Conservation (phyloP, 2,329 filamentous ascomycete species). For the Bipolaris cookei region DNA sequence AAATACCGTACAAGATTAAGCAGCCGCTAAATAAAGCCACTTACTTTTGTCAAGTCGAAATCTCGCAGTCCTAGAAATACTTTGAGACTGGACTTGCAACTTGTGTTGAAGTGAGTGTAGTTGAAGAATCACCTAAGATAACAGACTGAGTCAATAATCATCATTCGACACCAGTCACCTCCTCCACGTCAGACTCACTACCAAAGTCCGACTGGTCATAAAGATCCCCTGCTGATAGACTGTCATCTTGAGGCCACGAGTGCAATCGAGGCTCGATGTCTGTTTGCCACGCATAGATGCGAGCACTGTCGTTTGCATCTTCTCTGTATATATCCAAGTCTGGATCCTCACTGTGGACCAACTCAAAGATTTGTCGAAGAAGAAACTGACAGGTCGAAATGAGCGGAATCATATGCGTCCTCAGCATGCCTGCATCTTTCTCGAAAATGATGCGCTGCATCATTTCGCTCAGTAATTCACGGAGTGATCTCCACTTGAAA, state of each 20-base stretch:
- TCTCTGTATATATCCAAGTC: conserved; percentile 27
- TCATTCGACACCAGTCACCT: conserved; percentile 30
- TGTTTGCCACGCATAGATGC: conserved; percentile 31
- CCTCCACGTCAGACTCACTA: conserved; percentile 46
- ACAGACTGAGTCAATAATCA: conserved; percentile 5
- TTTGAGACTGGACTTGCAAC: background rate
- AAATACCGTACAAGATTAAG: background rate
- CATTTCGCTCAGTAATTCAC: conserved; percentile 27
- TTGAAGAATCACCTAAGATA: background rate
- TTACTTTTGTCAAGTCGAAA: background rate
- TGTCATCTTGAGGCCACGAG: conserved; percentile 38
- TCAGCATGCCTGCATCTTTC: conserved; percentile 29
- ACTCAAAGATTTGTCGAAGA: conserved; percentile 24
- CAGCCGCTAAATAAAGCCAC: background rate
- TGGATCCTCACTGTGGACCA: conserved; percentile 31
- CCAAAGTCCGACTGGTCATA: conserved; percentile 48
- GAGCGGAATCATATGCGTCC: conserved; percentile 35
- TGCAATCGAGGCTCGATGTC: conserved; percentile 34
- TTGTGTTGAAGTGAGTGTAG: background rate
- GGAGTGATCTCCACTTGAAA: conserved; percentile 31
- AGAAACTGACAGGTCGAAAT: conserved; percentile 30
- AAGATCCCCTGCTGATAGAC: conserved; percentile 38
- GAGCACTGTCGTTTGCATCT: conserved; percentile 26
- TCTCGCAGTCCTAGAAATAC: background rate
- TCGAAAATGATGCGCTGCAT: conserved; percentile 33